Base-by-base conservation (phyloP, 2,329 filamentous ascomycete genomes). In the Coniochaeta hoffmannii region DNA sequence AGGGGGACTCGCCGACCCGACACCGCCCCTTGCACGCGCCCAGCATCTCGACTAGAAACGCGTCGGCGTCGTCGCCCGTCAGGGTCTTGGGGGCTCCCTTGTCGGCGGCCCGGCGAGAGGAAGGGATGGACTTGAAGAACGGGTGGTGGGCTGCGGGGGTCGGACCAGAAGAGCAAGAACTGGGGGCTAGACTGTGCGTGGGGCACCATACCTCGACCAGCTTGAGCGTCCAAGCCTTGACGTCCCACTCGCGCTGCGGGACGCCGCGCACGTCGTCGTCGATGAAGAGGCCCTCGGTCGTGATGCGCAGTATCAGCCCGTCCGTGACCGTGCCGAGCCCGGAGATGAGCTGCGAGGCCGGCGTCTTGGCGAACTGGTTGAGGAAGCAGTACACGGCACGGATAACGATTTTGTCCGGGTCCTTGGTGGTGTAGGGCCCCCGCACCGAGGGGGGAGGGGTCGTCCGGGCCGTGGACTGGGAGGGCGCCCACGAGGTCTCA, bases 151-250 rank as follows among this genome's bases (percentile, higher is more conserved):
- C 68, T 12, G 49, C 17, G 57, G 66, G 60, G 65, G 70, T 66
- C 60, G 69, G 67, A 59, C 73, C 65, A 50, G 75, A 67, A 58
- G 61, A 58, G 50, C 57, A 61, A 12, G 73, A 68, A 62, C 73
- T 65, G 64, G 73, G 69, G 63, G 74, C 75, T 68, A 81, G 74
- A 69, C 74, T 82, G 70, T 86, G 82, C 65, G 82, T 79, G 66
- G 85, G 83, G 68, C 87, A 91, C 83, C 87, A 90, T 76, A 94
- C 86, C 81, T 97, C 94, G 71, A 95, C 85, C 61, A 88, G 76
- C 74, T 96, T 97, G 73, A 99, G 82, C 44, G 91, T 96, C 94
- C 94, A 97, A 26, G 93, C 92, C 72, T 97, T 97, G 67, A 97
- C 85, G 69, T 99, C 94, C 94, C 94, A 99, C 73, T 99, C 94